A percentile compares a stretch with the other conserved stretches of the same genome.
Evolutionary conservation across 2,329 filamentous ascomycete genomes (phyloP).

Genomic region (Aureobasidium sp.): DNA sequence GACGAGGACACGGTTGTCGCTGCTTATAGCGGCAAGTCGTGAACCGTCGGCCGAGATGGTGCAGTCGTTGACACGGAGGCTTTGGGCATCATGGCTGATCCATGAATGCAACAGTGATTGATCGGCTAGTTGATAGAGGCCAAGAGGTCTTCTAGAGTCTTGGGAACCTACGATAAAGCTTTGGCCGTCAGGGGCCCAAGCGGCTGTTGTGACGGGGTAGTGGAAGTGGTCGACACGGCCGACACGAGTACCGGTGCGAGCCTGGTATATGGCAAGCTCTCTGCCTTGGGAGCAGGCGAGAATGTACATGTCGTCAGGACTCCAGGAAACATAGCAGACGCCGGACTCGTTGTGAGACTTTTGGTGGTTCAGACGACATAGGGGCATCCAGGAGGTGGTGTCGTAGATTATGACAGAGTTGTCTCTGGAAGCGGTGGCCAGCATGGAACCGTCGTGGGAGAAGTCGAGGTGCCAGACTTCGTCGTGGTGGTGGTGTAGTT

Average conservation of each 20-base stretch:
- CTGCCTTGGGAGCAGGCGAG: conserved; percentile 61
- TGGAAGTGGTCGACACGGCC: conserved; percentile 62
- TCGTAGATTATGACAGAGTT: conserved; percentile 76
- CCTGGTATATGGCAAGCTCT: conserved; percentile 29
- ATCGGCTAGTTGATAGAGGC: conserved; percentile 39
- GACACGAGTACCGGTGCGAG: conserved; percentile 51
- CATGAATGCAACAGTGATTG: conserved; percentile 14
- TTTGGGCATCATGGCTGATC: conserved; percentile 11
- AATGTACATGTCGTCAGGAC: conserved; percentile 79
- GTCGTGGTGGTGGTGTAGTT: conserved; percentile 65
- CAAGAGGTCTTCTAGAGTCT: conserved; percentile 59
- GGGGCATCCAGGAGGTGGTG: conserved; percentile 58
- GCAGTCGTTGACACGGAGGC: conserved; percentile 66
- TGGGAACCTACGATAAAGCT: conserved; percentile 75
- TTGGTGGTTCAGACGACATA: conserved; percentile 47
- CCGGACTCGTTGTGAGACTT: conserved; percentile 52
- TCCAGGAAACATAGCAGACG: conserved; percentile 81
- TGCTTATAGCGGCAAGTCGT: conserved; percentile 71
- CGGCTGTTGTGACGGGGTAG: conserved; percentile 81
- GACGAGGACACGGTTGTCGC: conserved; percentile 63
- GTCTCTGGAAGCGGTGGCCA: conserved; percentile 77
- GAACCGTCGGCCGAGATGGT: conserved; percentile 75
- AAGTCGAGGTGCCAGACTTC: conserved; percentile 92
- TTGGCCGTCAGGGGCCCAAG: conserved; percentile 75
- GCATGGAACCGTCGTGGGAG: conserved; percentile 73